Evolutionary conservation across 345 rosid genomes (phyloP), one percentile per base, ranked within the genome.

Genomic region (Citrus cavaleriei): DNA sequence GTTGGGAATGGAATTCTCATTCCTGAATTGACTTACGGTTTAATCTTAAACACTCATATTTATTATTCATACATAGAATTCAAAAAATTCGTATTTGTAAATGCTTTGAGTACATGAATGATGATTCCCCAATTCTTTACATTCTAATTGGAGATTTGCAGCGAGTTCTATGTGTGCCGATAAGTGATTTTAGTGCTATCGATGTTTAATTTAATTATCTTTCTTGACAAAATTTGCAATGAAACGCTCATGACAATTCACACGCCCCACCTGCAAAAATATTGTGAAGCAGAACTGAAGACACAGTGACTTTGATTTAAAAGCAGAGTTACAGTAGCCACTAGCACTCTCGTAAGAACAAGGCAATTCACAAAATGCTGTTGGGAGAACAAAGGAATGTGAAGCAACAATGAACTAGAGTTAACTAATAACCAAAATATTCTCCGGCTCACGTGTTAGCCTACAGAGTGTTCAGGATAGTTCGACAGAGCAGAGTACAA

Each of bases 371-470:
- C 13, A 22, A 32, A 35, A 35, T 32, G 40, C 19, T 34, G 69
- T 38, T 18, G 24, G 40, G 2, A 61, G 30, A 12, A 40, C 28
- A 14, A 0, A 10, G 7, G 5, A 27, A 37, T 42, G 2, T 9
- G 6, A 46, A 63, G n/a, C 35, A 65, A 35, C 49, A 27, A 27
- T 16, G 10, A 75, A 37, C 49, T 19, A 46, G 21, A 12, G 60
- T 63, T 19, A 6, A 37, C 63, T 19, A 61, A 19, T 21, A 32
- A 6, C 19, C 5, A 79, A 14, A 65, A 65, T 25, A 9, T 49
- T 61, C 13, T n/a, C 30, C 21, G 80, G 73, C 73, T 49, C 82
- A 42, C 10, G 0, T 64, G 68, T 55, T 71, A 71, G 59, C 80
- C 83, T 42, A 66, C 24, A 27, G 65, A 64, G 16, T 46, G 54